A percentile compares a stretch with the other conserved stretches of the same genome.
These are phyloP conservation scores for Xylaria cubensis DNA, from an alignment of 495 filamentous ascomycete species.

Conservation along the genomic window DNA sequence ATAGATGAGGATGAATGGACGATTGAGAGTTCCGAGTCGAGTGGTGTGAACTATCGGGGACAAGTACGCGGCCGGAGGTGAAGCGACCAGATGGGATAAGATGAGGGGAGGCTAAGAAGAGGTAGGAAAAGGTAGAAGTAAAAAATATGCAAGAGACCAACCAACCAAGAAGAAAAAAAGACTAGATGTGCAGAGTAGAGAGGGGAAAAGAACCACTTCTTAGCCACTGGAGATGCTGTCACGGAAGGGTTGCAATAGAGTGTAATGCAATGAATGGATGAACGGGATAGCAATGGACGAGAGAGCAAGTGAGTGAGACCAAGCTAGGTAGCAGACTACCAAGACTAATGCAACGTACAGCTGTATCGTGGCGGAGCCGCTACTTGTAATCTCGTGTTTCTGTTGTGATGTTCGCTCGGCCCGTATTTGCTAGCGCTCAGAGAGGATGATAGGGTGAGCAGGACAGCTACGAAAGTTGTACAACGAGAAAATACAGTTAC, in stretches of 20 bases:
- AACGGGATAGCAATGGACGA: not conserved
- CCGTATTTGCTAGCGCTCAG: conserved; percentile 13
- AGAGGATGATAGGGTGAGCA: not conserved
- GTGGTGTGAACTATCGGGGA: not conserved
- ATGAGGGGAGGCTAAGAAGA: not conserved
- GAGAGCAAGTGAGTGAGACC: conserved; percentile 3
- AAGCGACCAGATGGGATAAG: not conserved
- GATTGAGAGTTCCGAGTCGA: conserved; percentile 8
- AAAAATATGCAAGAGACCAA: not conserved
- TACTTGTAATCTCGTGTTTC: conserved; percentile 15
- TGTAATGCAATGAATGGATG: not conserved
- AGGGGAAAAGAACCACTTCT: not conserved
- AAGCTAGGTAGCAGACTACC: not conserved
- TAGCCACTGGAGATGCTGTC: not conserved
- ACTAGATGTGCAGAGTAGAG: not conserved
- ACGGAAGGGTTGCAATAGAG: conserved; percentile 1
- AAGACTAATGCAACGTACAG: conserved; percentile 16
- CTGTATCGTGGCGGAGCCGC: conserved; percentile 23
- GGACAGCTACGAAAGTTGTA: not conserved
- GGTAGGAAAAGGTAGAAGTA: not conserved
- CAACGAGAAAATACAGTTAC: not conserved
- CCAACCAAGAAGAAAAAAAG: conserved; percentile 8
- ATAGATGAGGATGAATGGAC: not conserved
- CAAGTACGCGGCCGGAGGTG: conserved; percentile 14
- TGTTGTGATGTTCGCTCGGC: conserved; percentile 10